Evolutionary conservation across 129 eudicot species (phyloP).

Genomic region (Flaveria robusta): DNA sequence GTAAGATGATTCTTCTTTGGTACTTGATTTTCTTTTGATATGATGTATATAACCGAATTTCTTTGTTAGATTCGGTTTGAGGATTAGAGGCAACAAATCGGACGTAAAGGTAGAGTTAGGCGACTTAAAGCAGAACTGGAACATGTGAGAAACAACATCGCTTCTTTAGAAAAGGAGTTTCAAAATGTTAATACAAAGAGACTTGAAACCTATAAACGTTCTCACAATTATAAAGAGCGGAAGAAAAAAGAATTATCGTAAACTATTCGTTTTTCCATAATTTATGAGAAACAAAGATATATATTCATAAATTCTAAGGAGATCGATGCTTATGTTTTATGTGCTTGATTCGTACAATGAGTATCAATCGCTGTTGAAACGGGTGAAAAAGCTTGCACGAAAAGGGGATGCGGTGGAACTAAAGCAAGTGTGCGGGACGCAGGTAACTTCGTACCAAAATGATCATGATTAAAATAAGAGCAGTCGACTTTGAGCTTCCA

Average conservation of each 20-base stretch:
- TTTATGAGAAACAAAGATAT: background rate
- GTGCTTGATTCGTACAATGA: background rate
- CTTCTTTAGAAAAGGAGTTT: slow-evolving; percentile 5
- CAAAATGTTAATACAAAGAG: slow-evolving; percentile 11
- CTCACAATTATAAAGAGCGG: background rate
- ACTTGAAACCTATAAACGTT: slow-evolving; percentile 9
- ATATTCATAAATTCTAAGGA: background rate
- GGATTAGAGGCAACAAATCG: background rate
- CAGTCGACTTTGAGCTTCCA: background rate
- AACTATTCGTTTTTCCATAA: background rate
- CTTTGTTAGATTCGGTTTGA: slow-evolving; percentile 12
- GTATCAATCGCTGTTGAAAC: slow-evolving; percentile 5
- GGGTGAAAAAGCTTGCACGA: slow-evolving; percentile 6
- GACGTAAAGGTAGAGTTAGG: slow-evolving; percentile 20
- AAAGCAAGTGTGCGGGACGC: slow-evolving; percentile 6
- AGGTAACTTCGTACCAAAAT: background rate
- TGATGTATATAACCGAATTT: background rate
- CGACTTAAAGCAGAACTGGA: slow-evolving; percentile 24
- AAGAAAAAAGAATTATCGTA: too few relatives aligned
- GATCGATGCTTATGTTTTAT: background rate
- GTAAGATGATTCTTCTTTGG: background rate
- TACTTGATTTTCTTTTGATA: background rate
- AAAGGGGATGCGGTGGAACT: slow-evolving; percentile 15
- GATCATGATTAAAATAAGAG: background rate
- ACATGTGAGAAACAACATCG: slow-evolving; percentile 10